A percentile compares a stretch with the other conserved stretches of the same genome.
phyloP scores from a whole-genome alignment of 768 basidiomycete genomes.

The Pulveroboletus sp. region DNA sequence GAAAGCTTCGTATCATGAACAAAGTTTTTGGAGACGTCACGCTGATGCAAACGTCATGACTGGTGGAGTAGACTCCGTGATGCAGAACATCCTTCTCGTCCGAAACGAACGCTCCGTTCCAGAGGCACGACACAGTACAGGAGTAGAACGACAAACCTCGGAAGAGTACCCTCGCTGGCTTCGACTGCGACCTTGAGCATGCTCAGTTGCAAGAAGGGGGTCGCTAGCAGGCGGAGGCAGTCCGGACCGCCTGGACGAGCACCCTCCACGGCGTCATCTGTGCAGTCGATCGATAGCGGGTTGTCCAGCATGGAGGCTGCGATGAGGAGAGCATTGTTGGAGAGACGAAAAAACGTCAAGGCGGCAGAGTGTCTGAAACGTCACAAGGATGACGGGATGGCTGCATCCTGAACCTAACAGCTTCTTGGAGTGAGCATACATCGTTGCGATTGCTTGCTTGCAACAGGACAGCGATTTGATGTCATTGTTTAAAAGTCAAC shows the following conservation, averaged over 20 bases:
- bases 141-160: neutral
- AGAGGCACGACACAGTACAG: constrained; percentile 17
- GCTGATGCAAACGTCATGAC: too few relatives aligned
- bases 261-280: constrained; percentile 27
- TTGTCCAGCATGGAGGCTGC: constrained; percentile 20
- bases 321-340: constrained; percentile 25
- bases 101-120: constrained; percentile 3
- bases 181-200: constrained; percentile 13
- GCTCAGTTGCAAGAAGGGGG: constrained; percentile 22
- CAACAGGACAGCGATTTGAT: too few relatives aligned
- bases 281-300: constrained; percentile 22
- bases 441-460: neutral
- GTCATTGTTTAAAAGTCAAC: too few relatives aligned
- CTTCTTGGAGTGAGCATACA: neutral
- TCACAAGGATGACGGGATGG: neutral
- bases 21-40: constrained; percentile 42
- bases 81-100: too few relatives aligned
- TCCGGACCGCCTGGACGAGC: constrained; percentile 18
- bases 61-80: too few relatives aligned
- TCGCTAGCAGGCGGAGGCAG: constrained; percentile 15
- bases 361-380: constrained; percentile 6
- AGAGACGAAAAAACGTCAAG: constrained; percentile 23
- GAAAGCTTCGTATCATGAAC: constrained; percentile 48
- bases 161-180: neutral
- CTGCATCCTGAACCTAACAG: too few relatives aligned